These are phyloP conservation scores for Copromyces sp. DNA, from an alignment of 495 filamentous ascomycete genomes.

Conservation along the genomic window DNA sequence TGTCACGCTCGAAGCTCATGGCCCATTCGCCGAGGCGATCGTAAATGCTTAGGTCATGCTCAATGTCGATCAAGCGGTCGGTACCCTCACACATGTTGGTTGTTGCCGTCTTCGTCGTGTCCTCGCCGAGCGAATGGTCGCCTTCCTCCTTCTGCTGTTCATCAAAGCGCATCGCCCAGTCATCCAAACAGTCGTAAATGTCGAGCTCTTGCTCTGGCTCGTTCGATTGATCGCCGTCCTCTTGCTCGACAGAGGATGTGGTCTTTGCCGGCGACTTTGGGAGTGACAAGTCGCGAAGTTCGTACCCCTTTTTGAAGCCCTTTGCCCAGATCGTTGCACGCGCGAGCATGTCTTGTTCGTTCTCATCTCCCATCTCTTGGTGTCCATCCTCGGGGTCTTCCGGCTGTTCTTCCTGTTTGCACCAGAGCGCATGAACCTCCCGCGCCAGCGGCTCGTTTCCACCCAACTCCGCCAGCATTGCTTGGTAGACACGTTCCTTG, in stretches of 20 bases:
- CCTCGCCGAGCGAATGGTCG: background rate
- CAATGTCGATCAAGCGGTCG: background rate
- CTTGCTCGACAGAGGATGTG: background rate
- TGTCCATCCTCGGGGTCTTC: background rate
- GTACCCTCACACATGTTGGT: background rate
- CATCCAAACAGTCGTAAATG: background rate
- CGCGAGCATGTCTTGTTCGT: background rate
- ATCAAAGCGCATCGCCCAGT: background rate
- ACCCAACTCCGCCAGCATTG: background rate
- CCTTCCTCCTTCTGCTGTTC: background rate
- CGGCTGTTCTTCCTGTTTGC: background rate
- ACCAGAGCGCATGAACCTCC: background rate
- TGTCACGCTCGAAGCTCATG: background rate
- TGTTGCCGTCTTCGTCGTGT: background rate
- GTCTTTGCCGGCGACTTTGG: background rate
- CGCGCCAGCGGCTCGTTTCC: background rate
- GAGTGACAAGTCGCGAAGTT: background rate
- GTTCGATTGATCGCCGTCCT: background rate
- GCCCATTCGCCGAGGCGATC: background rate
- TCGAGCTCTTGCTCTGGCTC: background rate
- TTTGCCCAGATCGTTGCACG: background rate
- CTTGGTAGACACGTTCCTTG: background rate
- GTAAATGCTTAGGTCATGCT: background rate
- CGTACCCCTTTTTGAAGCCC: background rate
- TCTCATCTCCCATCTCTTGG: background rate